These are phyloP conservation scores for Mycena belliarum DNA, from an alignment of 768 basidiomycete genomes.

Conservation along the genomic window DNA sequence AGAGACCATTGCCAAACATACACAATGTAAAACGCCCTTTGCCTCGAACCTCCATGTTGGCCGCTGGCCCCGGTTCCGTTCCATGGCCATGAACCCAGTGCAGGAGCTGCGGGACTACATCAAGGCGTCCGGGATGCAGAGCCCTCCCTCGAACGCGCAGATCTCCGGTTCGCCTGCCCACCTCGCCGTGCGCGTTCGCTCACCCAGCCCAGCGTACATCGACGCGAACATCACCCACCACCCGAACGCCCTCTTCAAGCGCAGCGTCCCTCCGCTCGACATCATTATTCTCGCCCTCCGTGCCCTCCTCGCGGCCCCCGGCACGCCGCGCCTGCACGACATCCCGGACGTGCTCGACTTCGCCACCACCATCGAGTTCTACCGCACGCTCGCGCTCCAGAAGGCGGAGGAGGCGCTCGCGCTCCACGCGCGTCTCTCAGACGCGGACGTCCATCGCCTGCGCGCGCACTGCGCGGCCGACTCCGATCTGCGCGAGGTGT, in stretches of 20 bases:
- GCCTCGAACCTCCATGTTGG: too few species aligned
- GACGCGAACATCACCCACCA: constrained; percentile 5
- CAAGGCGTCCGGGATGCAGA: neutral
- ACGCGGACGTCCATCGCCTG: neutral
- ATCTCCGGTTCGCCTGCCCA: neutral
- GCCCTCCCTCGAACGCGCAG: neutral
- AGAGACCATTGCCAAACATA: too few species aligned
- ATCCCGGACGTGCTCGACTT: constrained; percentile 21
- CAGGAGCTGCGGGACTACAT: neutral
- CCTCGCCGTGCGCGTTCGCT: neutral
- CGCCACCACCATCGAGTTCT: constrained; percentile 19
- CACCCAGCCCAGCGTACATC: constrained; percentile 14
- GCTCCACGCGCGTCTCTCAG: neutral
- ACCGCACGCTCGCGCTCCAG: constrained; percentile 7
- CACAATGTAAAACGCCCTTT: too few species aligned
- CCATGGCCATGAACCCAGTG: neutral
- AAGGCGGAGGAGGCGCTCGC: constrained; percentile 10
- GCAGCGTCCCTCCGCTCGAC: constrained; percentile 17
- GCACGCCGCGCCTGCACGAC: neutral
- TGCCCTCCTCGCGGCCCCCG: neutral
- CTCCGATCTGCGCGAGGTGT: neutral
- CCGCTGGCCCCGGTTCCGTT: too few species aligned
- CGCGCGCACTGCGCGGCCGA: neutral
- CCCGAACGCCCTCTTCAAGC: constrained; percentile 16
- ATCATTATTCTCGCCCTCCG: constrained; percentile 14